These are phyloP conservation scores for Pseudomonodictys pantanalensis DNA, from an alignment of 495 filamentous ascomycete genomes.

Conservation along the genomic window DNA sequence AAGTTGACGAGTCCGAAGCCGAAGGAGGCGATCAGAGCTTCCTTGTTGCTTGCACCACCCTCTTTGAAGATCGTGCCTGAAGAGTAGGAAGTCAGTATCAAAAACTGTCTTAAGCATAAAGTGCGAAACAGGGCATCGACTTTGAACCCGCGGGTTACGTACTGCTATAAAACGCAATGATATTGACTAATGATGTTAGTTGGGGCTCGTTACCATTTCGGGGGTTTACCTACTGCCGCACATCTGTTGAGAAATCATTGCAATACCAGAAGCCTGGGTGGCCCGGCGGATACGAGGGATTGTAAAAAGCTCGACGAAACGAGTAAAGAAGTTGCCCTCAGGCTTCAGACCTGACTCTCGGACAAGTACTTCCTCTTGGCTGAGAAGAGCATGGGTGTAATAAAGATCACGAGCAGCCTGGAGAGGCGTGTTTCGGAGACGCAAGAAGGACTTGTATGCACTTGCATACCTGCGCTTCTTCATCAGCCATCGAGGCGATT, in stretches of 20 bases:
- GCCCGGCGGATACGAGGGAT: conserved; percentile 67
- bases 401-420: conserved; percentile 77
- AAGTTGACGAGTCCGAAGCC: conserved; percentile 83
- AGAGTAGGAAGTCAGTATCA: too few species aligned
- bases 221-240: conserved; percentile 52
- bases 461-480: conserved; percentile 54
- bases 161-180: conserved; percentile 94
- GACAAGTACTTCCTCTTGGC: conserved; percentile 45
- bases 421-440: conserved; percentile 60
- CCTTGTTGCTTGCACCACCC: conserved; percentile 55
- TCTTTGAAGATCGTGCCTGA: conserved; percentile 68
- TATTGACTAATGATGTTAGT: conserved; percentile 49
- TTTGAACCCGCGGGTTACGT: too few species aligned
- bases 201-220: not conserved
- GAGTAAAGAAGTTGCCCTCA: conserved; percentile 28
- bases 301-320: conserved; percentile 65
- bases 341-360: conserved; percentile 17
- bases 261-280: conserved; percentile 60
- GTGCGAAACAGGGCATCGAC: too few species aligned
- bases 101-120: too few species aligned
- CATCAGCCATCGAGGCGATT: conserved; percentile 69
- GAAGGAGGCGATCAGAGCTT: conserved; percentile 68
- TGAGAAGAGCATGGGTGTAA: conserved; percentile 63
- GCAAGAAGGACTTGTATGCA: conserved; percentile 59
- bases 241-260: conserved; percentile 80